These are phyloP conservation scores for Stephania japonica DNA, from an alignment of 164 flowering plant genomes.

Conservation along the genomic window DNA sequence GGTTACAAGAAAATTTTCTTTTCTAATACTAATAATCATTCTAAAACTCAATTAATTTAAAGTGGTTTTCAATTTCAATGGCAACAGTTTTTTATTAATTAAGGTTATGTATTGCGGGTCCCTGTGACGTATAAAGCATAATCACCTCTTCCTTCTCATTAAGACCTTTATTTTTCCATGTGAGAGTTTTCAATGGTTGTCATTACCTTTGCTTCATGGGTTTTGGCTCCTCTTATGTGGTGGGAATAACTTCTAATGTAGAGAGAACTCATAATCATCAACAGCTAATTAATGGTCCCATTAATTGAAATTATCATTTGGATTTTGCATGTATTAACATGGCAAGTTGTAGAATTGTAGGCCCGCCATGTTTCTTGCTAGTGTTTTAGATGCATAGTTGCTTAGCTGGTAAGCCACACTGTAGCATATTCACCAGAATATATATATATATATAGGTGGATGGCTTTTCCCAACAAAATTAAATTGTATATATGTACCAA, in stretches of 20 bases:
- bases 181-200: neutral
- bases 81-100: neutral
- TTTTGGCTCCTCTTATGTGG: neutral
- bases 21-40: too few species aligned
- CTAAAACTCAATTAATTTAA: too few species aligned
- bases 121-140: neutral
- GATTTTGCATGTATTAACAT: neutral
- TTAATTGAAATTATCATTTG: neutral
- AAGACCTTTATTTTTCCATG: neutral
- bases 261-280: neutral
- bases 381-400: neutral
- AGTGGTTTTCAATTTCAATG: neutral
- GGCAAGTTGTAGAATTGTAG: neutral
- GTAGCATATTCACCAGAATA: slow-evolving; percentile 1
- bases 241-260: neutral
- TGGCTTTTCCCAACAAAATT: neutral
- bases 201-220: neutral
- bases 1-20: neutral
- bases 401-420: slow-evolving; percentile 2
- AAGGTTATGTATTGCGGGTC: neutral
- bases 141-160: neutral
- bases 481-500: too few species aligned
- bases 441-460: neutral
- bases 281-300: neutral
- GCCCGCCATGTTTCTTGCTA: neutral